Evolutionary conservation across 2,329 filamentous ascomycete genomes (phyloP), one percentile per base, ranked within the genome.

Genomic region (Fusarium compactum): DNA sequence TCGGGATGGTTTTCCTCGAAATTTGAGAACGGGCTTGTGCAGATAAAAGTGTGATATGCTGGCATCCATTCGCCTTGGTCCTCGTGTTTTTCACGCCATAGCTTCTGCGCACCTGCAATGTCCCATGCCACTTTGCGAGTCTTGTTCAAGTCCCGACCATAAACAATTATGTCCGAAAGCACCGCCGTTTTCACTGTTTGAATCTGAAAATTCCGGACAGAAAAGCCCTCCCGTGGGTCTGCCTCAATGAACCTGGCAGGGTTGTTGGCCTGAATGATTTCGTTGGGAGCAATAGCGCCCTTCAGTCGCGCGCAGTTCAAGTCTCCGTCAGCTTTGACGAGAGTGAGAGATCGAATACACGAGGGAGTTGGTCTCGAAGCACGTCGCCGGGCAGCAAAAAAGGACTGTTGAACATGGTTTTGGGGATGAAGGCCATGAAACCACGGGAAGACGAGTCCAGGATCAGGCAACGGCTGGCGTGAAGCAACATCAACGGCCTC

Each of bases 151-250:
- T 93, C 88, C 58, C 95, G 92, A 15, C 94, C 94, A 77, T 99
- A 99, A 2, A 99, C 88, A 43, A 99, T 87, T 69, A 99, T 93
- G 78, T 99, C 96, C 1, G 95, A 98, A 11, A 96, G 88, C 70
- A 92, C 89, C 58, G 95, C 95, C 70, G 93, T 84, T 79, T 99
- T 99, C 62, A 92, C 92, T 0, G 93, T 88, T 80, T 99, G 96
- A 41, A 98, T 98, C 75, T 98, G 95, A 77, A 99, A 99, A 79
- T 98, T 98, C 47, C 96, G 90, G 45, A 98, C 95, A 7, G 94
- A 97, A 78, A 98, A 98, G 11, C 96, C 96, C 71, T 97, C 93
- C 59, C 84, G 87, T 2, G 96, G 96, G 76, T 99, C 96, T 43
- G 91, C 87, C 45, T 97, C 93, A 65, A 94, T 82, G 76, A 99